Conservation (phyloP, 495 filamentous ascomycete genomes). For the Collariella sp. region DNA sequence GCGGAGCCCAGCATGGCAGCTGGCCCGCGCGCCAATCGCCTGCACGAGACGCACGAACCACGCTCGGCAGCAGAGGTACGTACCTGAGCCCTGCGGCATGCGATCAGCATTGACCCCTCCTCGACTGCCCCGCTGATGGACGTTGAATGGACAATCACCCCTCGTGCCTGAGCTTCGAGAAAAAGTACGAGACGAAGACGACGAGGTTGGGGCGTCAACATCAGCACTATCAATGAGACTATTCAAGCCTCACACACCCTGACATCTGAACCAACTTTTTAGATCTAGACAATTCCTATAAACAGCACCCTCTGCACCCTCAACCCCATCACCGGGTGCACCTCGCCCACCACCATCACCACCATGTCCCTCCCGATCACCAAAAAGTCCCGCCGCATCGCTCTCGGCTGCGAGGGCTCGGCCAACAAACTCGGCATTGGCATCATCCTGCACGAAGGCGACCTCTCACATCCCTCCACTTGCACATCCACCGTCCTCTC, state of each 20-base stretch:
- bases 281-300: too few species aligned
- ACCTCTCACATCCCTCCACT: slow-evolving; percentile 31
- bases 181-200: too few species aligned
- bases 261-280: too few species aligned
- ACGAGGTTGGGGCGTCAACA: too few species aligned
- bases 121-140: slow-evolving; percentile 21
- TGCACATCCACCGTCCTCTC: slow-evolving; percentile 68
- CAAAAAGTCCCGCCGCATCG: slow-evolving; percentile 44
- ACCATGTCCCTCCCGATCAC: slow-evolving; percentile 8
- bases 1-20: slow-evolving; percentile 3
- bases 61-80: background rate
- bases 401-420: slow-evolving; percentile 90
- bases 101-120: background rate
- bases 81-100: background rate
- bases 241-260: too few species aligned
- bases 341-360: background rate
- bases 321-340: background rate
- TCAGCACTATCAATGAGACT: too few species aligned
- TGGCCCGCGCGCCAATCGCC: slow-evolving; percentile 7
- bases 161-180: too few species aligned
- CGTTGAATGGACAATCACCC: background rate
- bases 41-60: slow-evolving; percentile 8
- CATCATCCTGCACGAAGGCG: slow-evolving; percentile 67
- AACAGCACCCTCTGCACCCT: background rate
- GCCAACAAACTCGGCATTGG: slow-evolving; percentile 97